Base-by-base conservation (phyloP, 345 rosid genomes). In the Eucalyptus tenuipes region DNA sequence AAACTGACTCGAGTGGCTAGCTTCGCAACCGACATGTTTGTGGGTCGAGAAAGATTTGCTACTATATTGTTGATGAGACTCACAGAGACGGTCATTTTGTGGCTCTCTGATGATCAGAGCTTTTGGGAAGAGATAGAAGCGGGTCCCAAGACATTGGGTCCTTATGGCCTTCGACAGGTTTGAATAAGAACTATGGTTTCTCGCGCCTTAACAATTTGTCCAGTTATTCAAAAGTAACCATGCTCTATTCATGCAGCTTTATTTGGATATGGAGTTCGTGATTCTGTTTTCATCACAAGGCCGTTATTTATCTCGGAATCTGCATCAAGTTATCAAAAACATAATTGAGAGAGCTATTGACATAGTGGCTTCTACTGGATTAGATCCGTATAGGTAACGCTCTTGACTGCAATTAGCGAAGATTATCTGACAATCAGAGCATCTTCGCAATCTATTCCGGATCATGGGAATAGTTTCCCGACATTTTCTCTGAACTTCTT, bases 211-310 rank as follows among this genome's bases (percentile, higher is more conserved):
- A 25, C 53, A 37, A 25, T 24, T 31, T 87, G 50, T 33, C 49
- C 31, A 29, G 42, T 10, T 18, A 37, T 27, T 75, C 22, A 20
- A 75, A 37, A 75, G 47, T 75, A 75, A 75, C 82, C 82, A 75
- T 75, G 82, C 16, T 49, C 53, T 7, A 17, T 49, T 49, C 33
- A 12, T 90, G 92, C 95, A 97, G 98, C 93, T 97, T 90, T 97
- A 97, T 91, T 88, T 97, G 89, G 99, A 97, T 68, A 96, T 96
- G 99, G 97, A 97, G 92, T 96, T 96, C 89, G 99, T 96, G 61
- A 90, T 96, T 93, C 94, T 96, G 33, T 97, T 96, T 89, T 86
- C 99, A 31, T 96, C 99, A 3, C 96, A 97, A 91, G 99, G 99
- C 66, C 95, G 98, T 16, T 97, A 96, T 92, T 89, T 96, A 89